phyloP scores from a whole-genome alignment of 139 green algal species.

The Chlorokybus atmophyticus region DNA sequence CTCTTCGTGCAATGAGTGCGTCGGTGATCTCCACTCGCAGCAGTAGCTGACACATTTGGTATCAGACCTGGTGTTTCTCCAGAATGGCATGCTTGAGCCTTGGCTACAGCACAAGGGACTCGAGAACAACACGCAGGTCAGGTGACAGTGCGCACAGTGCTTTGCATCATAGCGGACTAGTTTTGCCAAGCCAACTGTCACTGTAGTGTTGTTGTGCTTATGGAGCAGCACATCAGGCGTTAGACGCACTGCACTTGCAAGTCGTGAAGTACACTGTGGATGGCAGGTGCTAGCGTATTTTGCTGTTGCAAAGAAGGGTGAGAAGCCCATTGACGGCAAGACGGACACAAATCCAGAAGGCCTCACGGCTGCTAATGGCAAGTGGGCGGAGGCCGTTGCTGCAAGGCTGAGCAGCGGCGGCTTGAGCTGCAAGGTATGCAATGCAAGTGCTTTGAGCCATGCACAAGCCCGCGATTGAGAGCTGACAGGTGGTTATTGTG shows the following conservation, averaged over 20 bases:
- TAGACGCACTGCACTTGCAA: no score
- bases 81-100: slow-evolving; percentile 96
- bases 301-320: slow-evolving; percentile 86
- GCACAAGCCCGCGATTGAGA: no score
- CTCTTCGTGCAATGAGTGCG: no score
- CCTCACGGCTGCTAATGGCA: slow-evolving; percentile 74
- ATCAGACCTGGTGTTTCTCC: slow-evolving; percentile 95
- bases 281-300: slow-evolving; percentile 98
- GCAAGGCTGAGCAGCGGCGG: slow-evolving; percentile 53
- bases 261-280: no score
- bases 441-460: no score
- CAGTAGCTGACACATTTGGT: no score
- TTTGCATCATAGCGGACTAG: no score
- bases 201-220: neutral
- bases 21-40: no score
- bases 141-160: no score
- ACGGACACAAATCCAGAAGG: slow-evolving; percentile 93
- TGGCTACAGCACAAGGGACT: slow-evolving; percentile 43
- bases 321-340: slow-evolving; percentile 73
- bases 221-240: no score
- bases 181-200: neutral
- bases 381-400: slow-evolving; percentile 65
- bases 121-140: slow-evolving; percentile 63
- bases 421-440: slow-evolving; percentile 73
- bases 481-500: neutral